Conservation (phyloP, 1,284 basidiomycete genomes). For the Ganoderma meredithae region DNA sequence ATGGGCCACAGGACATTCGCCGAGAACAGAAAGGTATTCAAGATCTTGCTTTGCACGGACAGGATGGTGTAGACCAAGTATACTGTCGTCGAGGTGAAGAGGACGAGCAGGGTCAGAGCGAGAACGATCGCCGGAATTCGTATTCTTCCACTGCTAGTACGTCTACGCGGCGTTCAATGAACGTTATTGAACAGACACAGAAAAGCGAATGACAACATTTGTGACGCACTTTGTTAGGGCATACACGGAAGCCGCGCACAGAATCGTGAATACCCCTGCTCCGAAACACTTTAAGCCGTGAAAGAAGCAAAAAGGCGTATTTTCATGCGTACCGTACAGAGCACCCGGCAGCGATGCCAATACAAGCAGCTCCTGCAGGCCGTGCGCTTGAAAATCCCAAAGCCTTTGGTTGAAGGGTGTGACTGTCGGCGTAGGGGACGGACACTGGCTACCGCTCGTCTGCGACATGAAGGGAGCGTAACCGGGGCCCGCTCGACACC, state of each 20-base stretch:
- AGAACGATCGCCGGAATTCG: not conserved
- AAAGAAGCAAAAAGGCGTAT: not conserved
- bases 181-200: not conserved
- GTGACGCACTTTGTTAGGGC: not conserved
- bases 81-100: conserved; percentile 1
- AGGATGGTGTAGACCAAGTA: not conserved
- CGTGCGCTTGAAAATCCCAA: not conserved
- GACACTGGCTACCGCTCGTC: not conserved
- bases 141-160: not conserved
- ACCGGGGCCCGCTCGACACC: not conserved
- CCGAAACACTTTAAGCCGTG: not conserved
- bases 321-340: not conserved
- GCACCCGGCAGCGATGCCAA: not conserved
- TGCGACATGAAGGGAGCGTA: not conserved
- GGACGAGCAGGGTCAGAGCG: not conserved
- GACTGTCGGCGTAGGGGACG: not conserved
- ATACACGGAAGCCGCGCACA: not conserved
- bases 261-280: not conserved
- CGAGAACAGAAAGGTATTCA: not conserved
- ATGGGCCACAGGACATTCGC: not conserved
- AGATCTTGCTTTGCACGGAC: not conserved
- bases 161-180: not conserved
- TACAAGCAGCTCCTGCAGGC: not conserved
- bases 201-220: not conserved
- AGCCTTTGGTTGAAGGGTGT: not conserved